Percentiles rank a stretch among this genome's conserved stretches.
Conservation (phyloP, 208 protist genomes). For the Trichomonas vaginalis region DNA sequence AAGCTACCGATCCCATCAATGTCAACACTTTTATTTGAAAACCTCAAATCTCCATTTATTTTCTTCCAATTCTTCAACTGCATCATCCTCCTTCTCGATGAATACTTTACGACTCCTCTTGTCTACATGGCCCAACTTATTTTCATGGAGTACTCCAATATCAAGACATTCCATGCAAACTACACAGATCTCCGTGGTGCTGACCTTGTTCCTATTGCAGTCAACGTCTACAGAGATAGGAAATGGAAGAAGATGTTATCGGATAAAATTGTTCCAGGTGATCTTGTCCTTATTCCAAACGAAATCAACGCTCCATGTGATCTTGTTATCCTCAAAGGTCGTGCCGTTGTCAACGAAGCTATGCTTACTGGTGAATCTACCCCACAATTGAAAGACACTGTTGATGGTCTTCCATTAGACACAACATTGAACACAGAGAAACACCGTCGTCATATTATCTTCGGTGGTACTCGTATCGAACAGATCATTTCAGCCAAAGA, state of each 20-base stretch:
- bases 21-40: neutral
- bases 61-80: neutral
- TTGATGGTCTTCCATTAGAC: neutral
- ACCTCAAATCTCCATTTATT: neutral
- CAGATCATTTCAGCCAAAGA: neutral
- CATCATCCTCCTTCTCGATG: neutral
- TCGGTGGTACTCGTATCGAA: neutral
- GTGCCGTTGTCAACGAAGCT: slow-evolving; percentile 37
- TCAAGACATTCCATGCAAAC: neutral
- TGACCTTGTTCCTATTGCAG: neutral
- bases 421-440: neutral
- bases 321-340: slow-evolving; percentile 70
- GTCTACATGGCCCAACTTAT: neutral
- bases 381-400: slow-evolving; percentile 33
- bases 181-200: neutral
- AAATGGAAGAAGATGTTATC: neutral
- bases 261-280: neutral
- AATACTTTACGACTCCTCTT: neutral
- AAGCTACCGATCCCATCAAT: neutral
- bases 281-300: neutral
- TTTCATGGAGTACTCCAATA: neutral
- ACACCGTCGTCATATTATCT: neutral
- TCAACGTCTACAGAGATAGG: neutral
- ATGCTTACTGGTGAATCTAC: slow-evolving; percentile 43
- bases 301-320: slow-evolving; percentile 41